Evolutionary conservation across 805 yeast species (phyloP), one percentile per base, ranked within the genome.

Genomic region (Tetrapisispora taiwanensis): DNA sequence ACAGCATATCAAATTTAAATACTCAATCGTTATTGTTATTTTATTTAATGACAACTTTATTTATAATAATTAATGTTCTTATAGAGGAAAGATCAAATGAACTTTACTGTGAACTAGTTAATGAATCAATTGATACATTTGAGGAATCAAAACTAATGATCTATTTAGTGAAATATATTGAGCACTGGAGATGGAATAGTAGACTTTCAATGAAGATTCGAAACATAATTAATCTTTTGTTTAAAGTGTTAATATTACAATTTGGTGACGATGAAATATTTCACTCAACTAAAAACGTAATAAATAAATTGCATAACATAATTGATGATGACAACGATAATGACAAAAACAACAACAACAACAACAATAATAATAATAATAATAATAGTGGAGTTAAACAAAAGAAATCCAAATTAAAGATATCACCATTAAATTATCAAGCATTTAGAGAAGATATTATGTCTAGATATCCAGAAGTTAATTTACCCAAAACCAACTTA

Each of bases 381-480:
- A 22, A 26, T 15, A 3, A 24, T 9, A n/a, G 7, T 8, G 22
- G 20, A 20, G 26, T 22, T 22, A 22, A 22, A 22, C 17, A 37
- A 24, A 36, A 13, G 26, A 42, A 48, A 5, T 50, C 66, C 33
- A 59, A 53, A 39, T 64, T 73, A 40, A 63, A 70, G 0, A 80
- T 89, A 9, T 79, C 95, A 0, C 95, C 95, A 0, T 62, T 85
- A n/a, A 95, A 89, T 51, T 90, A 85, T 57, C 80, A 78, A 54
- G 78, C 84, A 7, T 88, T 84, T 56, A 70, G 87, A 48, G 84
- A 84, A 42, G 94, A 86, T 47, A 60, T 89, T 3, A 60, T 71
- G 4, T 74, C 86, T 10, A 73, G 95, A 48, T 90, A 79, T 57
- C 97, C 98, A 0, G 66, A 84, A 4, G 81, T 69, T 49, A 56